Conservation (phyloP, 352 stramenopile species). For the Phytophthora colocasiae region DNA sequence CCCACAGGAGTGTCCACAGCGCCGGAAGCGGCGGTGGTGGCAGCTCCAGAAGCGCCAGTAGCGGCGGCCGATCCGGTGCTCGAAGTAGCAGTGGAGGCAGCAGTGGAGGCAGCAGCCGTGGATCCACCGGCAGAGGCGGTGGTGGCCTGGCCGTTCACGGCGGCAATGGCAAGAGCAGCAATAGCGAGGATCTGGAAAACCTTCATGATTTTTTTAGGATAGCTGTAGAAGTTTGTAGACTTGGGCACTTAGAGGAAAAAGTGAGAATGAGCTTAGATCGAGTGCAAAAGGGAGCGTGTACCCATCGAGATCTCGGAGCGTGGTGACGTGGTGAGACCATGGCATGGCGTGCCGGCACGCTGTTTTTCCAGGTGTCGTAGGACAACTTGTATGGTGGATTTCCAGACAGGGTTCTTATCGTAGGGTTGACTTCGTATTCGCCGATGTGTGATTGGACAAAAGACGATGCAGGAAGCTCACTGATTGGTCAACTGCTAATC, state of each 20-base stretch:
- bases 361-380: constrained; percentile 31
- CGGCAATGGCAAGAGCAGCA: constrained; percentile 34
- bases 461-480: not conserved
- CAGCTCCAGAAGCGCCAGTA: constrained; percentile 6
- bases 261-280: constrained; percentile 24
- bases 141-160: constrained; percentile 29
- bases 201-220: constrained; percentile 28
- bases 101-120: constrained; percentile 2
- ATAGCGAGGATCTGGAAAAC: constrained; percentile 40
- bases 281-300: not conserved
- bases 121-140: constrained; percentile 12
- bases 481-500: constrained; percentile 16
- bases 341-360: constrained; percentile 22
- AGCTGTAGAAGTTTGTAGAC: constrained; percentile 1
- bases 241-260: constrained; percentile 24
- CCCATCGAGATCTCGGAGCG: constrained; percentile 2
- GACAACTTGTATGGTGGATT: constrained; percentile 13
- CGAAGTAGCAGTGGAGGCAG: constrained; percentile 7
- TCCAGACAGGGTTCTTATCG: constrained; percentile 11
- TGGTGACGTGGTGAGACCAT: constrained; percentile 33
- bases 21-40: constrained; percentile 10
- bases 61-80: constrained; percentile 2
- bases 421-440: constrained; percentile 14
- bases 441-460: constrained; percentile 2
- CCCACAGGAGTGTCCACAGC: constrained; percentile 19